phyloP scores from a whole-genome alignment of 768 basidiomycete species.

The Multifurca ochricompacta region DNA sequence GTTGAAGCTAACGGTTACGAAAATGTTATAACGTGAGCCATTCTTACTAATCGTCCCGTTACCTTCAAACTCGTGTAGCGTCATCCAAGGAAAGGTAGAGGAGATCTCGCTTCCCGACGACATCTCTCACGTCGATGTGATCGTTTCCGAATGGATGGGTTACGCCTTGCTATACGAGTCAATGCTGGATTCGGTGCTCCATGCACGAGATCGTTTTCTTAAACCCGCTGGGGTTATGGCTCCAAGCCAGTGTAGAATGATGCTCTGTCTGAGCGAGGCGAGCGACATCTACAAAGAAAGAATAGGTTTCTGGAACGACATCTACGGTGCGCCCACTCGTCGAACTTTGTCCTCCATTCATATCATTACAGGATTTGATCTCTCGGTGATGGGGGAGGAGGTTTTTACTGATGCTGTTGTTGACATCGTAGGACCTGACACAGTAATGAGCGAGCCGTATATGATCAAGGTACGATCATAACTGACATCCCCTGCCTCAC shows the following conservation, averaged over 20 bases:
- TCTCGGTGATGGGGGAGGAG: conserved; percentile 70
- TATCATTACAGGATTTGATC: conserved; percentile 64
- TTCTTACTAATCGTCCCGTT: neutral
- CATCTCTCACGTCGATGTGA: conserved; percentile 78
- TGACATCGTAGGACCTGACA: conserved; percentile 64
- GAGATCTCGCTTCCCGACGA: conserved; percentile 70
- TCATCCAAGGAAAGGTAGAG: conserved; percentile 88
- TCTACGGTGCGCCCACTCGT: conserved; percentile 63
- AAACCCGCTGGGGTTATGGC: conserved; percentile 75
- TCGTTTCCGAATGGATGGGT: conserved; percentile 98
- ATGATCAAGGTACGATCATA: conserved; percentile 52
- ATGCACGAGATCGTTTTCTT: conserved; percentile 83
- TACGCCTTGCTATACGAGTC: conserved; percentile 89
- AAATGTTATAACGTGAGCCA: conserved; percentile 53
- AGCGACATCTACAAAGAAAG: conserved; percentile 71
- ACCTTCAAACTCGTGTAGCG: conserved; percentile 34
- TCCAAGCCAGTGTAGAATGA: conserved; percentile 82
- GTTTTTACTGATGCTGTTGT: conserved; percentile 78
- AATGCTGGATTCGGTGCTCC: conserved; percentile 93
- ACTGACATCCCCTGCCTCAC: neutral
- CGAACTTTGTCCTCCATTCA: neutral
- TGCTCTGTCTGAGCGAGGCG: conserved; percentile 76
- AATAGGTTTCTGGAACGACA: conserved; percentile 81
- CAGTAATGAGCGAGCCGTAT: conserved; percentile 54
- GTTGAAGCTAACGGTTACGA: conserved; percentile 47